A percentile compares a stretch with the other conserved stretches of the same genome.
Conservation (phyloP, 805 yeast species). For the Nakazawaea wickerhamii region DNA sequence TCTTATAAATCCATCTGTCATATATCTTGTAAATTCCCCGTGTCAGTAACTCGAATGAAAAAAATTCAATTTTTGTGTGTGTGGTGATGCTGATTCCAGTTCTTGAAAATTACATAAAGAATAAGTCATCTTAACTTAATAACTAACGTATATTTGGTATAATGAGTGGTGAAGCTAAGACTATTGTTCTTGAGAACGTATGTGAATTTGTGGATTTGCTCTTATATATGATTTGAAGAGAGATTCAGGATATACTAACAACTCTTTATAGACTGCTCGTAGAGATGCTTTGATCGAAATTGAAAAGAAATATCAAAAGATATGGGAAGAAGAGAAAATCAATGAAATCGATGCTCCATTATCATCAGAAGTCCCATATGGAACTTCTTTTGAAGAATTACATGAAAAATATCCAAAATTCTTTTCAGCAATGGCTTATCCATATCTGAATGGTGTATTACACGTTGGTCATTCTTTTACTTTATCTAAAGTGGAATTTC, state of each 20-base stretch:
- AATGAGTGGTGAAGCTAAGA: slow-evolving; percentile 25
- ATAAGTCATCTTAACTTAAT: neutral
- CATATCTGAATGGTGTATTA: slow-evolving; percentile 97
- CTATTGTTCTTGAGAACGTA: slow-evolving; percentile 37
- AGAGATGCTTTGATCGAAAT: slow-evolving; percentile 88
- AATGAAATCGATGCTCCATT: slow-evolving; percentile 90
- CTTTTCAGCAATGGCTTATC: slow-evolving; percentile 94
- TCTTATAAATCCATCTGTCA: neutral
- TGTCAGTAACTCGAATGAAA: neutral
- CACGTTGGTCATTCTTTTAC: slow-evolving; percentile 98
- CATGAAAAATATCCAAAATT: slow-evolving; percentile 79
- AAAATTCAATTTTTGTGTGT: neutral
- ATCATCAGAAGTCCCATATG: slow-evolving; percentile 52
- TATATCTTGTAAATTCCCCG: neutral
- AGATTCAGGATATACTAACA: slow-evolving; percentile 4
- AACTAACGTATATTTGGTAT: neutral
- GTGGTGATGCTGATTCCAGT: neutral
- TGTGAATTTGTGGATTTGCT: too few relatives aligned
- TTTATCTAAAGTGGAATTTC: slow-evolving; percentile 86
- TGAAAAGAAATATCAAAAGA: slow-evolving; percentile 80
- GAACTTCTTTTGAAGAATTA: slow-evolving; percentile 59
- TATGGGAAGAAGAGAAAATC: slow-evolving; percentile 82
- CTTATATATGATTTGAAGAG: too few relatives aligned
- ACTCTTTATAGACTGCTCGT: slow-evolving; percentile 65
- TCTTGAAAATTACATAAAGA: too few relatives aligned